Conservation (phyloP, 306 rosid species). For the Mimosa bimucronata region DNA sequence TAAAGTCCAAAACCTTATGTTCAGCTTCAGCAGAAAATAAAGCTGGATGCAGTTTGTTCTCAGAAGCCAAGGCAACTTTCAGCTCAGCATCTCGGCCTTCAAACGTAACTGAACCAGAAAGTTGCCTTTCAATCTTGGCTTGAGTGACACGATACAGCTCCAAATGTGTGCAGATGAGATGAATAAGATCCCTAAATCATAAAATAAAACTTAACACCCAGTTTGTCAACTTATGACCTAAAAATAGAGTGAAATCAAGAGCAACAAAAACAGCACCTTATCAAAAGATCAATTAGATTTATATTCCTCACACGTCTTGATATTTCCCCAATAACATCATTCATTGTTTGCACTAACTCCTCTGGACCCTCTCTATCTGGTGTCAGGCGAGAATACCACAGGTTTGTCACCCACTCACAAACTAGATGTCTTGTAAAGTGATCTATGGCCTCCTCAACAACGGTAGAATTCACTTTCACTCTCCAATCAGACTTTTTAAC, state of each 20-base stretch:
- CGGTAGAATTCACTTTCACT: slow-evolving; percentile 87
- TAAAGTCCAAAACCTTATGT: slow-evolving; percentile 73
- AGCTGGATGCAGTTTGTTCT: slow-evolving; percentile 96
- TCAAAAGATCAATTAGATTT: slow-evolving; percentile 88
- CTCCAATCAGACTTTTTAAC: slow-evolving; percentile 79
- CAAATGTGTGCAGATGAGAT: slow-evolving; percentile 81
- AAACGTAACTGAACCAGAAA: slow-evolving; percentile 53
- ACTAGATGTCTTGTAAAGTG: slow-evolving; percentile 78
- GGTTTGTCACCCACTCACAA: slow-evolving; percentile 94
- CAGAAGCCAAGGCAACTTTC: slow-evolving; percentile 68
- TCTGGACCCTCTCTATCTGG: slow-evolving; percentile 96
- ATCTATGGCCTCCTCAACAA: slow-evolving; percentile 90
- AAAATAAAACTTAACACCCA: slow-evolving; percentile 41
- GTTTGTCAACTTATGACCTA: slow-evolving; percentile 36
- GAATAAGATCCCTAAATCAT: slow-evolving; percentile 85
- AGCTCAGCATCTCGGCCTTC: slow-evolving; percentile 76
- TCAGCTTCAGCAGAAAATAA: slow-evolving; percentile 96
- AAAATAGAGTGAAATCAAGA: slow-evolving; percentile 24
- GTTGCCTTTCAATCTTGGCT: slow-evolving; percentile 67
- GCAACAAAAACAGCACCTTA: slow-evolving; percentile 62
- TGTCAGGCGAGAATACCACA: slow-evolving; percentile 91
- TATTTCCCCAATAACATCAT: slow-evolving; percentile 82
- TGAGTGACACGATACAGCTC: slow-evolving; percentile 85
- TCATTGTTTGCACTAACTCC: slow-evolving; percentile 74
- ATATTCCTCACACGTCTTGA: slow-evolving; percentile 86